These are phyloP conservation scores for Xylaria digitata DNA, from an alignment of 2,329 filamentous ascomycete genomes.

Conservation along the genomic window DNA sequence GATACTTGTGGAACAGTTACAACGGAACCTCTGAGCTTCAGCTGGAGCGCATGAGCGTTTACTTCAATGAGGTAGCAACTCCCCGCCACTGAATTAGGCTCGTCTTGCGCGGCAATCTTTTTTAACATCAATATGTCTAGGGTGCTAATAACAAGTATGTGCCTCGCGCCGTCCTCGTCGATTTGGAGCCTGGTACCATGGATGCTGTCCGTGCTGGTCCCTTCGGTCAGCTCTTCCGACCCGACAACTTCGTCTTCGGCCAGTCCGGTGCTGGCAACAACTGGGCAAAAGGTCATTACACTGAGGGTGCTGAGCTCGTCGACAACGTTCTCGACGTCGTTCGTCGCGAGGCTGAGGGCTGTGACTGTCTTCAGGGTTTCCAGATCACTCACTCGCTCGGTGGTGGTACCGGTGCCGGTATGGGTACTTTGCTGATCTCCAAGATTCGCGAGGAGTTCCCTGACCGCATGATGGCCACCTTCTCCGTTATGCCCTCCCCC, in stretches of 20 bases:
- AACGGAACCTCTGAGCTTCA: slow-evolving; percentile 98
- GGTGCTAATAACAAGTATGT: slow-evolving; percentile 99
- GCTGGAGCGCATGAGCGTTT: slow-evolving; percentile 99
- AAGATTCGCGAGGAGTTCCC: slow-evolving; percentile 99
- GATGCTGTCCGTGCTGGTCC: slow-evolving; percentile 98
- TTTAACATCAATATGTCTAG: slow-evolving; percentile 59
- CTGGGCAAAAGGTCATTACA: slow-evolving; percentile 99
- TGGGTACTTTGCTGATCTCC: slow-evolving; percentile 99
- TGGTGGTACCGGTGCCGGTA: slow-evolving; percentile 99
- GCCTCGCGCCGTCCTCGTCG: slow-evolving; percentile 98
- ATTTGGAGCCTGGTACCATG: slow-evolving; percentile 99
- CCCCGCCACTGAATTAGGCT: neutral
- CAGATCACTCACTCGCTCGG: slow-evolving; percentile 99
- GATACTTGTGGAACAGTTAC: slow-evolving; percentile 71
- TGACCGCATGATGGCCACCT: slow-evolving; percentile 99
- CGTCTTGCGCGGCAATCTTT: neutral
- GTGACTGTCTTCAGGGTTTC: slow-evolving; percentile 99
- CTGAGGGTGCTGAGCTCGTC: slow-evolving; percentile 98
- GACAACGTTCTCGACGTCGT: slow-evolving; percentile 98
- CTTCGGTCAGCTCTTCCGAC: slow-evolving; percentile 98
- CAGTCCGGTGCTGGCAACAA: slow-evolving; percentile 99
- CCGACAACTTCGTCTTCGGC: slow-evolving; percentile 99
- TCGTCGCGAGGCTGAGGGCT: slow-evolving; percentile 97
- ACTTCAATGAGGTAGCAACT: slow-evolving; percentile 81
- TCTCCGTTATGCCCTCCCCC: slow-evolving; percentile 97